A percentile compares a stretch with the other conserved stretches of the same genome.
These are phyloP conservation scores for Dactylellina leptospora DNA, from an alignment of 2,329 filamentous ascomycete species.

Conservation along the genomic window DNA sequence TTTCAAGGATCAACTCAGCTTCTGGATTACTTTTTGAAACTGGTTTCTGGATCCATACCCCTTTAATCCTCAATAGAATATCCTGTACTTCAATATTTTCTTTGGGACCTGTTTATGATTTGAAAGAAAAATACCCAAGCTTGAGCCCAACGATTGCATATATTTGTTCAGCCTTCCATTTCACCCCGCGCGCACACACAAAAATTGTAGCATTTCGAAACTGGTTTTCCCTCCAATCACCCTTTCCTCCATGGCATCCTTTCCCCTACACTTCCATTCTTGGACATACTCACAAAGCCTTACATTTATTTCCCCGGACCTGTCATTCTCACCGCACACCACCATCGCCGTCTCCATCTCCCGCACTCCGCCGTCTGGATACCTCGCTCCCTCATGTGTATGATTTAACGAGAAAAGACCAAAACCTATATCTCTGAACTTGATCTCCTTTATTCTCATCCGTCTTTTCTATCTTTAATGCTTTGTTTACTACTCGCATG, in stretches of 20 bases:
- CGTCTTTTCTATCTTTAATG: conserved; percentile 9
- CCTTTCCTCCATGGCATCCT: conserved; percentile 14
- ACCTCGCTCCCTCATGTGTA: conserved; percentile 29
- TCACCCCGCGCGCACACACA: neutral
- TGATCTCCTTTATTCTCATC: neutral
- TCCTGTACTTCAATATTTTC: conserved; percentile 44
- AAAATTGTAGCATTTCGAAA: conserved; percentile 49
- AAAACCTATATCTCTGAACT: conserved; percentile 1
- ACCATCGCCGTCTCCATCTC: too few species aligned
- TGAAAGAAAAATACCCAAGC: conserved; percentile 1
- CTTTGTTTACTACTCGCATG: conserved; percentile 6
- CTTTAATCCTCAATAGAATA: conserved; percentile 18
- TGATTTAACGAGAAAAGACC: conserved; percentile 47
- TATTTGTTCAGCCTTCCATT: conserved; percentile 1
- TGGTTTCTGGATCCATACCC: conserved; percentile 41
- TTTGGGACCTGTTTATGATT: conserved; percentile 39
- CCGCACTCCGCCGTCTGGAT: conserved; percentile 4
- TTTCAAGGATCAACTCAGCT: conserved; percentile 18
- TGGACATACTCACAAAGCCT: conserved; percentile 45
- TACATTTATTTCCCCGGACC: conserved; percentile 13
- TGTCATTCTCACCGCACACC: neutral
- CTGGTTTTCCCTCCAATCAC: conserved; percentile 25
- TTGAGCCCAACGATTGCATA: conserved; percentile 25
- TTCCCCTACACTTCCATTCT: conserved; percentile 48
- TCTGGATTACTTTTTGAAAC: conserved; percentile 15